Evolutionary conservation across 2,329 filamentous ascomycete genomes (phyloP).

Genomic region (Ascochyta clinopodiicola): DNA sequence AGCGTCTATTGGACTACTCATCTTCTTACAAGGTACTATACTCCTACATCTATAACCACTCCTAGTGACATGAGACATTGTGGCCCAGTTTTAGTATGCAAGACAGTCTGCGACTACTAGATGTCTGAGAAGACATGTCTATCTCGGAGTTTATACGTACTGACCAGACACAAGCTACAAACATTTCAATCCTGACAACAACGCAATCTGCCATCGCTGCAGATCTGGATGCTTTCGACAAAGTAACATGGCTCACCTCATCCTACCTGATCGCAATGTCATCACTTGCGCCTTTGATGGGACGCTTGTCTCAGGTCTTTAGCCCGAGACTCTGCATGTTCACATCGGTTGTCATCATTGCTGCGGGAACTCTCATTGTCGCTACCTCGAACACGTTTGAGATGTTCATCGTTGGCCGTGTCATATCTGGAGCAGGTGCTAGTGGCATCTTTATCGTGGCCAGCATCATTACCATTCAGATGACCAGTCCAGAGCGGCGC

Average conservation of each 20-base stretch:
- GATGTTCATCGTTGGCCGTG: slow-evolving; percentile 72
- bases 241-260: slow-evolving; percentile 81
- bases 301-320: slow-evolving; percentile 77
- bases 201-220: slow-evolving; percentile 78
- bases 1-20: slow-evolving; percentile 61
- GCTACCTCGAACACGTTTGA: slow-evolving; percentile 65
- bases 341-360: slow-evolving; percentile 64
- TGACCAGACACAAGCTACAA: slow-evolving; percentile 58
- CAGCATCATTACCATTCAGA: slow-evolving; percentile 77
- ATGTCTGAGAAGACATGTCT: slow-evolving; percentile 43
- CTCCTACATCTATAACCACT: neutral
- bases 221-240: slow-evolving; percentile 75
- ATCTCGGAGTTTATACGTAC: slow-evolving; percentile 7
- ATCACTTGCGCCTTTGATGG: slow-evolving; percentile 71
- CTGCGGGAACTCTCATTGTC: slow-evolving; percentile 69
- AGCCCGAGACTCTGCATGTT: slow-evolving; percentile 71
- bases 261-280: slow-evolving; percentile 66
- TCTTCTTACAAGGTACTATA: slow-evolving; percentile 64
- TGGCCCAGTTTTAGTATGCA: neutral
- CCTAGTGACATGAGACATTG: neutral
- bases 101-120: neutral
- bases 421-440: slow-evolving; percentile 71
- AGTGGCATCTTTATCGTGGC: slow-evolving; percentile 76
- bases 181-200: slow-evolving; percentile 82
- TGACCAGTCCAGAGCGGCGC: slow-evolving; percentile 70